Base-by-base conservation (phyloP, 2,329 filamentous ascomycete species). In the Diaporthe sp. region DNA sequence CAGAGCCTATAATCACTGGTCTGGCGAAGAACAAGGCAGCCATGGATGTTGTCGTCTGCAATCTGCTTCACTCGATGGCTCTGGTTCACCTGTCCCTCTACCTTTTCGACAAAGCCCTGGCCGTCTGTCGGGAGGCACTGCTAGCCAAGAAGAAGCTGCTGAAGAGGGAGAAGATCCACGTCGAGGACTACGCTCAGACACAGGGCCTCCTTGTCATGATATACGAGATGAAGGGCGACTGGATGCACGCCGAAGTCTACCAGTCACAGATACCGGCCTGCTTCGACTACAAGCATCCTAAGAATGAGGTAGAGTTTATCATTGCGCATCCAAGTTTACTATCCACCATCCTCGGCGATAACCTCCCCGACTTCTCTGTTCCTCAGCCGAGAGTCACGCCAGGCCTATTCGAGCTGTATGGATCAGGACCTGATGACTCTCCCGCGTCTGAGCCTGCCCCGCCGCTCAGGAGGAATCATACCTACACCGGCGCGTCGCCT, bases 161-260 rank as follows among this genome's bases (percentile, higher is more conserved):
- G 37, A 80, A 79, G 65, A 57, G 31, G 1, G 73, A 75, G 9
- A 62, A 49, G 12, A 65, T 75, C 1, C 42, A 75, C 31, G 74
- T 53, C 55, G 37, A 70, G 15, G 78, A 81, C 49, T 78, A 78
- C 34, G 75, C 76, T 22, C 73, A 79, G 15, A 80, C 79, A 6
- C 58, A 80, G 19, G 80, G 78, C 0, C 74, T 82, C 12, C 73
- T 79, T 17, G 79, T 77, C 13, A 80, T 74, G 8, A 80, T 81
- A 9, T 79, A 78, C 31, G 75, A 81, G 8, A 77, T 79, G 42
- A 77, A 76, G 12, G 79, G 79, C 31, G 79, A 81, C 39, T 78
- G 76, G 49, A 76, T 80, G 39, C 76, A 76, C 17, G 80, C 79
- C 6, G 79, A 81, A 55, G 78, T 79, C 13, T 77, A 79, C 31